Evolutionary conservation across 306 rosid genomes (phyloP).

Genomic region (Citrullus colocynthis): DNA sequence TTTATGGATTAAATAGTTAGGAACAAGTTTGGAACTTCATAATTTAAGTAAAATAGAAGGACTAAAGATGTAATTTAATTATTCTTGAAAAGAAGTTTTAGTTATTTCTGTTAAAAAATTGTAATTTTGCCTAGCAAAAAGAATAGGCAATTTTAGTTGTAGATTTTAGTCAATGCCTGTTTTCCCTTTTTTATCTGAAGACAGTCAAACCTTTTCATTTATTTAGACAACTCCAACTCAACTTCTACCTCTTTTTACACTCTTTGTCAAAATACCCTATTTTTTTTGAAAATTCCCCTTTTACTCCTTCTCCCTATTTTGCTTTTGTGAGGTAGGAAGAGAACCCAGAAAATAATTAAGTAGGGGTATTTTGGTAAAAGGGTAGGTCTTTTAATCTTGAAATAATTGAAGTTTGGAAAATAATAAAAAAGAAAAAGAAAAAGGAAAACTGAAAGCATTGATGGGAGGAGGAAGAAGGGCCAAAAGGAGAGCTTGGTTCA

Average conservation of each 20-base stretch:
- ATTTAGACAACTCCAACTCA: slow-evolving; percentile 9
- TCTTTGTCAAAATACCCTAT: not conserved
- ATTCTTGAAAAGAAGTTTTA: not conserved
- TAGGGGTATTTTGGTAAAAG: not conserved
- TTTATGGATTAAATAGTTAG: not conserved
- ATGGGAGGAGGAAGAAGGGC: not conserved
- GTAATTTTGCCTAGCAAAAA: not conserved
- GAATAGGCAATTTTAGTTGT: not conserved
- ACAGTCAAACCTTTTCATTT: slow-evolving; percentile 3
- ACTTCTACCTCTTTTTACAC: not conserved
- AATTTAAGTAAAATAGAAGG: not conserved
- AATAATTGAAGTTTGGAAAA: not conserved
- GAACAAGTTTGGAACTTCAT: not conserved
- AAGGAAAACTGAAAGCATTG: not conserved
- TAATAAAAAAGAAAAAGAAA: not conserved
- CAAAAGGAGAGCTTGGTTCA: not conserved
- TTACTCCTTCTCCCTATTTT: not conserved
- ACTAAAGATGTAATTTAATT: not conserved
- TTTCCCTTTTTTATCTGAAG: not conserved
- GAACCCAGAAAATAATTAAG: not conserved
- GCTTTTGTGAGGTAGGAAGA: not conserved
- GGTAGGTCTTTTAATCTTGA: not conserved
- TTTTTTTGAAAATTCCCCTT: not conserved
- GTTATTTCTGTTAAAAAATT: not conserved
- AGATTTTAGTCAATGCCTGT: not conserved